A percentile compares a stretch with the other conserved stretches of the same genome.
phyloP scores from a whole-genome alignment of 108 stramenopile species.

The Cyclotella atomus region DNA sequence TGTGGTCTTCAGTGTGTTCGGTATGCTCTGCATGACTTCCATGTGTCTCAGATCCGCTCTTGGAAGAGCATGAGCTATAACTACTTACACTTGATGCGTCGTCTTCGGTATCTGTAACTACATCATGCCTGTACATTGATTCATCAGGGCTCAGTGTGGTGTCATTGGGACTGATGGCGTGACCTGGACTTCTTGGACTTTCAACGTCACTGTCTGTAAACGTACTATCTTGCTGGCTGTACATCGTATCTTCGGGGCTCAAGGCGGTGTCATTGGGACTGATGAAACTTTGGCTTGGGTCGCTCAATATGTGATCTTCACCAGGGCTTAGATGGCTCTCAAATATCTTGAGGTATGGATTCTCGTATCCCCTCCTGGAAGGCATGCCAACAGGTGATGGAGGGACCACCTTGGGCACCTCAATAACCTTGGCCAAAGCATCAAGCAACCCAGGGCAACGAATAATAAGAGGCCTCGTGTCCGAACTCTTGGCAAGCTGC shows the following conservation, averaged over 20 bases:
- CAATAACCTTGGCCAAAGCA: slow-evolving; percentile 56
- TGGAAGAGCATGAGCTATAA: not conserved
- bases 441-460: slow-evolving; percentile 63
- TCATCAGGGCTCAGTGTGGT: not conserved
- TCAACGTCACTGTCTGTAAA: not conserved
- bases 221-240: not conserved
- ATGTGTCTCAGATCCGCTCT: slow-evolving; percentile 4
- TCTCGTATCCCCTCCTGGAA: not conserved
- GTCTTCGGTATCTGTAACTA: slow-evolving; percentile 5
- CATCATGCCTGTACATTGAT: not conserved
- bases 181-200: not conserved
- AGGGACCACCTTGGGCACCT: slow-evolving; percentile 24
- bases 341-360: slow-evolving; percentile 5
- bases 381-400: not conserved
- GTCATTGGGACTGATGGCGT: not conserved
- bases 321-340: not conserved
- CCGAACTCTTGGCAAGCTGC: slow-evolving; percentile 65
- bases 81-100: slow-evolving; percentile 13
- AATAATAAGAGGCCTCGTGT: slow-evolving; percentile 67
- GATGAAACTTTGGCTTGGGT: not conserved
- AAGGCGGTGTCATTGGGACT: not conserved
- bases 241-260: not conserved
- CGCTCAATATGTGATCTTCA: not conserved
- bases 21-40: slow-evolving; percentile 15
- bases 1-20: too few species aligned